Evolutionary conservation across 768 basidiomycete genomes (phyloP).

Genomic region (Lanmaoa pseudosensibilis): DNA sequence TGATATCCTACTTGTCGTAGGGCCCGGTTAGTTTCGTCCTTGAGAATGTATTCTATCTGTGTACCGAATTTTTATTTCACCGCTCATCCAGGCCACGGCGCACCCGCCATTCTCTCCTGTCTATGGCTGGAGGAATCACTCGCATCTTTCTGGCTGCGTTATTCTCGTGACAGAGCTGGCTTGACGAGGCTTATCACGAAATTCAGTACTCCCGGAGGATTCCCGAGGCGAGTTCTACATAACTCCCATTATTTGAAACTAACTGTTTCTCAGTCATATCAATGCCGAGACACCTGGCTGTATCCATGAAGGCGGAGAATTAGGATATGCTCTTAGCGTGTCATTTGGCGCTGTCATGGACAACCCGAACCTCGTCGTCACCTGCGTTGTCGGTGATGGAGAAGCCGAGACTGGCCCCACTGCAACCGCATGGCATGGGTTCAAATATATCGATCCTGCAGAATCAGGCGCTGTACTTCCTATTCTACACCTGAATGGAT

Average conservation of each 20-base stretch:
- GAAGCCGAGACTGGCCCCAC: slow-evolving; percentile 84
- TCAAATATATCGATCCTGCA: slow-evolving; percentile 88
- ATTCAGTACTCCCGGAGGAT: slow-evolving; percentile 83
- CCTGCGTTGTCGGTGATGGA: slow-evolving; percentile 85
- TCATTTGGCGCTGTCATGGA: slow-evolving; percentile 92
- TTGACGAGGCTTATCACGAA: slow-evolving; percentile 65
- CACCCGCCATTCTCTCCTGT: slow-evolving; percentile 82
- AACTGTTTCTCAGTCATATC: slow-evolving; percentile 49
- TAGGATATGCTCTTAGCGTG: slow-evolving; percentile 85
- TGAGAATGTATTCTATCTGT: background rate
- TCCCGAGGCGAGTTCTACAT: slow-evolving; percentile 56
- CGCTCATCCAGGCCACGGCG: slow-evolving; percentile 61
- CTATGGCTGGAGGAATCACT: slow-evolving; percentile 85
- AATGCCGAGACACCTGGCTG: slow-evolving; percentile 86
- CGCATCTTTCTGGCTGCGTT: slow-evolving; percentile 54
- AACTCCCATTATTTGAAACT: background rate
- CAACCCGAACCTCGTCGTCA: slow-evolving; percentile 78
- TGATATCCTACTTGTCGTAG: slow-evolving; percentile 75
- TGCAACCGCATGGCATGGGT: slow-evolving; percentile 78
- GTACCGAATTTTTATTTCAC: background rate
- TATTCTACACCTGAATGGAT: slow-evolving; percentile 84
- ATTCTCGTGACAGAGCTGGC: slow-evolving; percentile 56
- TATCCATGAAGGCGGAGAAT: slow-evolving; percentile 91
- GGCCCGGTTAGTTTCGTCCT: slow-evolving; percentile 53
- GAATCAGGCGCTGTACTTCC: slow-evolving; percentile 92